Percentiles rank a stretch among this genome's conserved stretches.
These are phyloP conservation scores for Diaporthe sp. DNA, from an alignment of 2,329 filamentous ascomycete genomes.

Conservation along the genomic window DNA sequence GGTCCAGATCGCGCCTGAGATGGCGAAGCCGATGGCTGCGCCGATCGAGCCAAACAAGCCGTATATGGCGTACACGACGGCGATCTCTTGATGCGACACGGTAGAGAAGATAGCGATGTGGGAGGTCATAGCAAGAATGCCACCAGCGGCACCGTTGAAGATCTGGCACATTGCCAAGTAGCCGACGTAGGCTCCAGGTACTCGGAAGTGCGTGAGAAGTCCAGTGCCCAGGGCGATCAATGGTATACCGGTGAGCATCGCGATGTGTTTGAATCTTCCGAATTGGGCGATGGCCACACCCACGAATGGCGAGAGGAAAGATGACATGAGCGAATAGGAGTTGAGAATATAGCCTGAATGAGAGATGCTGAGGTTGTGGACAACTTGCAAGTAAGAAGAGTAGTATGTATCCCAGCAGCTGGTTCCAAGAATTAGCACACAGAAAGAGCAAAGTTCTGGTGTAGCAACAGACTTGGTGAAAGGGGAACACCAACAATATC, in stretches of 20 bases:
- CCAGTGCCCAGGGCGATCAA: constrained; percentile 67
- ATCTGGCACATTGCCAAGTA: constrained; percentile 73
- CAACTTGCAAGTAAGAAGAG: constrained; percentile 46
- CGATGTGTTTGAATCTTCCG: constrained; percentile 67
- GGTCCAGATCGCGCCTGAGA: constrained; percentile 72
- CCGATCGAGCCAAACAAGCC: constrained; percentile 71
- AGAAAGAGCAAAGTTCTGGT: neutral
- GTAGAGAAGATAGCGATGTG: constrained; percentile 74
- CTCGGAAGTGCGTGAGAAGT: constrained; percentile 71
- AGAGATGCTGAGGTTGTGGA: constrained; percentile 45
- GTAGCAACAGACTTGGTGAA: neutral
- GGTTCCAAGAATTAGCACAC: neutral
- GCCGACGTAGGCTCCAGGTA: constrained; percentile 62
- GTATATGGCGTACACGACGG: constrained; percentile 70
- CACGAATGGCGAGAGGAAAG: constrained; percentile 62
- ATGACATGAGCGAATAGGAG: constrained; percentile 47
- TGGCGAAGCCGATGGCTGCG: constrained; percentile 70
- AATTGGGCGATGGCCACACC: constrained; percentile 64
- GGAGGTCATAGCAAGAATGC: constrained; percentile 69
- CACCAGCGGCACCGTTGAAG: constrained; percentile 68
- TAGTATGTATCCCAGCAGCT: constrained; percentile 46
- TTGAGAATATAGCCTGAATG: constrained; percentile 42
- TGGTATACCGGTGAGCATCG: constrained; percentile 63
- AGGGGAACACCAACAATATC: neutral
- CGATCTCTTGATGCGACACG: constrained; percentile 68